Percentiles rank a stretch among this genome's conserved stretches.
Conservation (phyloP, 768 basidiomycete genomes). For the Trametes sanguinea region DNA sequence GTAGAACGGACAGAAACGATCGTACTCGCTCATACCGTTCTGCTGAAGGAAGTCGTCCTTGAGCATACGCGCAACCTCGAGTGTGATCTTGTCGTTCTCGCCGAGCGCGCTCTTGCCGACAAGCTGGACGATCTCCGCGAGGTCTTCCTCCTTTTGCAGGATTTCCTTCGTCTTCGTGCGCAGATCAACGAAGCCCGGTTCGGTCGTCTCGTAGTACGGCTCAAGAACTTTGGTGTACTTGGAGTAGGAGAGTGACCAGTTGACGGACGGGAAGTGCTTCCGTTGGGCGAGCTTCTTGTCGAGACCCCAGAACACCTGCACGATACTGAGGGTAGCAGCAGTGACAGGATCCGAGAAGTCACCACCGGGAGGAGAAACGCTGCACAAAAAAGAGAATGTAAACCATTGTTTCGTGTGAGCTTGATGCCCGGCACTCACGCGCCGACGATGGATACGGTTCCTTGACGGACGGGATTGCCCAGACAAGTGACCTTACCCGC, state of each 20-base stretch:
- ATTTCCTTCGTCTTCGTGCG: conserved; percentile 95
- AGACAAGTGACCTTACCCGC: conserved; percentile 94
- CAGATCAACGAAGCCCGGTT: conserved; percentile 94
- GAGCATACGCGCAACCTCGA: conserved; percentile 95
- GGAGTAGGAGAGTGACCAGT: conserved; percentile 99
- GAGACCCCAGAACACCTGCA: conserved; percentile 99
- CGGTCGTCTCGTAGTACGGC: conserved; percentile 85
- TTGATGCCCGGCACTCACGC: conserved; percentile 63
- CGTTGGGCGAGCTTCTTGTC: conserved; percentile 99
- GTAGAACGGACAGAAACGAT: conserved; percentile 98
- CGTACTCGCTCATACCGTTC: conserved; percentile 98
- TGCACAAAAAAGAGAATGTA: conserved; percentile 34
- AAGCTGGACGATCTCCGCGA: conserved; percentile 99
- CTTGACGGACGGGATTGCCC: conserved; percentile 84
- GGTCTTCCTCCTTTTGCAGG: conserved; percentile 96
- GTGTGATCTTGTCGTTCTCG: conserved; percentile 96
- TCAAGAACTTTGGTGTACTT: conserved; percentile 96
- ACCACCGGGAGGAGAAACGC: conserved; percentile 97
- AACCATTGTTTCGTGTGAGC: conserved; percentile 2
- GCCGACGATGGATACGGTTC: conserved; percentile 98
- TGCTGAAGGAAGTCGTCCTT: conserved; percentile 98
- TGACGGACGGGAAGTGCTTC: conserved; percentile 99
- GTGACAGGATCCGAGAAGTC: conserved; percentile 99
- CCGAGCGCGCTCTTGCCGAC: conserved; percentile 98
- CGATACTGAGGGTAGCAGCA: conserved; percentile 95